Evolutionary conservation across 2,329 filamentous ascomycete genomes (phyloP).

Genomic region (Colletotrichum sp.): DNA sequence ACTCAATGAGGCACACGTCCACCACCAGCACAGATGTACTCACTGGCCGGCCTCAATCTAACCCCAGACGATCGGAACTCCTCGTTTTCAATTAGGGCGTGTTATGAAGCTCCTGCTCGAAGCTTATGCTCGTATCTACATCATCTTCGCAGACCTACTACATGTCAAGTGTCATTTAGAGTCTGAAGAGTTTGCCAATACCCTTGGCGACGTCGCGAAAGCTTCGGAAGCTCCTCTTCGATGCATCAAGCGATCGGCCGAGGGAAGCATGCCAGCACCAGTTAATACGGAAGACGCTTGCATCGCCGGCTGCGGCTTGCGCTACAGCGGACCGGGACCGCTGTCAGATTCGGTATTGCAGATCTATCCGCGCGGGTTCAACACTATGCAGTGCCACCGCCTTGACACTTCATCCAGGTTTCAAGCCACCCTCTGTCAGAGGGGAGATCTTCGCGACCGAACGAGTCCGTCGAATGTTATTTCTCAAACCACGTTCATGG

Average conservation of each 20-base stretch:
- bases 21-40: background rate
- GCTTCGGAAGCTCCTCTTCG: background rate
- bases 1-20: background rate
- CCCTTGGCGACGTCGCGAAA: conserved; percentile 7
- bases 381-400: conserved; percentile 16
- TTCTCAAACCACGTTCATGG: background rate
- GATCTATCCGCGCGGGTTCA: conserved; percentile 7
- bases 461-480: background rate
- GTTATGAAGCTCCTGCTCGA: background rate
- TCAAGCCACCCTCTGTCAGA: background rate
- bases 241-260: background rate
- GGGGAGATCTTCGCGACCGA: background rate
- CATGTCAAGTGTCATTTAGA: background rate
- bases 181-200: background rate
- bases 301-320: background rate
- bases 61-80: background rate
- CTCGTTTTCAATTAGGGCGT: background rate
- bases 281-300: background rate
- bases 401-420: conserved; percentile 10
- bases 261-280: background rate
- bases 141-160: background rate
- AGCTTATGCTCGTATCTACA: background rate
- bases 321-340: background rate
- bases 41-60: background rate
- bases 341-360: conserved; percentile 5